Evolutionary conservation across 345 rosid species (phyloP), one percentile per base, ranked within the genome.

Genomic region (Boechera stricta): DNA sequence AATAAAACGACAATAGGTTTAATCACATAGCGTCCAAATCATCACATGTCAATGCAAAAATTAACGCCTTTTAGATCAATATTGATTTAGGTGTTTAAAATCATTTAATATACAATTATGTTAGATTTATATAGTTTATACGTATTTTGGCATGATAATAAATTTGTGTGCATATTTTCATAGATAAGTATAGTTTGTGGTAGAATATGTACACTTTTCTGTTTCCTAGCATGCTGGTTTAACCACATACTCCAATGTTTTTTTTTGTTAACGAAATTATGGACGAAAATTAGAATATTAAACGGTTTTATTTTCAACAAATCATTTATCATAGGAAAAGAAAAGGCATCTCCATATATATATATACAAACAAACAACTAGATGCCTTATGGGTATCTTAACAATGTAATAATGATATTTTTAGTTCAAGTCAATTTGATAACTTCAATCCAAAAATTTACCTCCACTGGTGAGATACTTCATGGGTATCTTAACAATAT

Each of bases 291-390:
- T 18, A 73, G 16, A 60, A 10, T 66, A 57, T 9, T 48, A 5
- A 48, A 4, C 35, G 32, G 35, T 32, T 59, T 45, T 21, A 0
- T 44, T 45, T 33, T 59, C 59, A 47, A 36, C 26, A 71, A 71
- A 57, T 66, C 47, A 67, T 59, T 52, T n/a, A 39, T 5, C 18
- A 4, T 0, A 12, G 4, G 15, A 42, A 24, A 67, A 51, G 4
- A 53, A n/a, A 63, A 70, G 28, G 71, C 54, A 71, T 56, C 62
- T 77, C 53, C 13, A 47, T 53, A 56, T 54, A 47, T 44, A 56
- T 54, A 70, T 24, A 75, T 10, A 67, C 76, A 71, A 64, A 64
- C 62, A 77, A 77, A 71, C 72, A 77, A 65, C 29, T 28, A 28
- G 29, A 31, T 31, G 2, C 2, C 32, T 0, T 31, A 31, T 31